Base-by-base conservation (phyloP, 2,329 filamentous ascomycete species). In the Xylariales sp. region DNA sequence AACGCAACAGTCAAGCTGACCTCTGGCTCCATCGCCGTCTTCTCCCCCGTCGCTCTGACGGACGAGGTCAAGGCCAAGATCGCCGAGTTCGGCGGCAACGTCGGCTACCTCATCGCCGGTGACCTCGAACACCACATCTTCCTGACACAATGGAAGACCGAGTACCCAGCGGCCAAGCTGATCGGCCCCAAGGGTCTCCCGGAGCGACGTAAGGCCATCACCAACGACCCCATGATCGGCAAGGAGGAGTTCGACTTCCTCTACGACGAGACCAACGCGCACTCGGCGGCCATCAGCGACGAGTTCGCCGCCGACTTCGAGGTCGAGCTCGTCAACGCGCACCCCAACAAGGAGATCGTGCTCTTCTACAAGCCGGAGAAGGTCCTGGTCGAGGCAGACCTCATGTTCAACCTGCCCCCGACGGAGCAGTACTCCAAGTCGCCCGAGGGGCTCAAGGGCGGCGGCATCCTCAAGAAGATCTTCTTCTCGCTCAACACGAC, bases 111-210 rank as follows among this genome's bases (percentile, higher is more conserved):
- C 72, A 85, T 95, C 32, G 95, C 96, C 0, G 89, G 91, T 0
- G 96, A 99, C 79, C 86, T 93, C 60, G 94, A 99, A 83, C 96
- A 99, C 81, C 96, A 99, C 85, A 93, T 99, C 78, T 97, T 96
- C 83, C 79, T 99, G 62, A 91, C 92, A 0, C 85, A 93, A 56
- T 99, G 96, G 95, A 89, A 92, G 75, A 83, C 87, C 56, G 92
- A 89, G 32, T 98, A 89, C 78, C 94, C 95, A 0, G 79, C 86
- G 49, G 94, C 95, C 39, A 90, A 90, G 74, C 85, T 99, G 55
- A 87, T 98, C 74, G 95, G 90, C 0, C 92, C 93, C 0, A 90
- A 95, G 74, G 93, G 93, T 0, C 87, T 99, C 1, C 89, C 89
- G 28, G 93, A 94, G 80, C 97, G 97, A 82, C 90, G 95, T 48